These are phyloP conservation scores for Fusarium neocosmosporiellum DNA, from an alignment of 2,329 filamentous ascomycete genomes.

Conservation along the genomic window DNA sequence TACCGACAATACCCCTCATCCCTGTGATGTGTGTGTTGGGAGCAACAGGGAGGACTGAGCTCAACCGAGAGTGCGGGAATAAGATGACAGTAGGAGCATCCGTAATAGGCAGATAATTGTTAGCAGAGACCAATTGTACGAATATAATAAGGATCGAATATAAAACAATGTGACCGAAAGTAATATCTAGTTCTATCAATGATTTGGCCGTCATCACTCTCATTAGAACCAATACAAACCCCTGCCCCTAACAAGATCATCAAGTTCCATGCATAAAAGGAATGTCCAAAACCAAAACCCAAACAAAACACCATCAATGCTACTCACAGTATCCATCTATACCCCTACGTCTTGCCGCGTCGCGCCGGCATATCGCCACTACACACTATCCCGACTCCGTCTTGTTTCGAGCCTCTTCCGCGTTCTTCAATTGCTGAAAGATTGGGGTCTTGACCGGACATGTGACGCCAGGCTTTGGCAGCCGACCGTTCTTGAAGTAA, in stretches of 20 bases:
- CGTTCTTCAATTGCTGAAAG: neutral
- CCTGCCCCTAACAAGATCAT: neutral
- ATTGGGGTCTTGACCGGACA: neutral
- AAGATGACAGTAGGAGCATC: no score
- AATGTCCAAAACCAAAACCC: neutral
- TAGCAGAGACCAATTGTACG: neutral
- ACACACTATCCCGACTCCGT: neutral
- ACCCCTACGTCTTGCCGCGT: neutral
- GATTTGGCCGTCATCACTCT: neutral
- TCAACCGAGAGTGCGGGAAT: no score
- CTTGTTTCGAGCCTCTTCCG: neutral
- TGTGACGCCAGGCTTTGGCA: neutral
- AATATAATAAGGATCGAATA: neutral
- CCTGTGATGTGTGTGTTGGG: no score
- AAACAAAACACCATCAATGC: neutral
- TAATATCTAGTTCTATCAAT: neutral
- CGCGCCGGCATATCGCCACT: neutral
- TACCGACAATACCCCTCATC: neutral
- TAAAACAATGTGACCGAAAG: neutral
- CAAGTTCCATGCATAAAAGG: neutral
- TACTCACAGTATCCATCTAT: neutral
- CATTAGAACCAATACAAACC: neutral
- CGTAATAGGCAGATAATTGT: rapidly evolving
- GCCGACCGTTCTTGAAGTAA: neutral
- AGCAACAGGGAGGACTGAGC: no score